A percentile compares a stretch with the other conserved stretches of the same genome.
Conservation (phyloP, 2,329 filamentous ascomycete genomes). For the Fusarium sp. region DNA sequence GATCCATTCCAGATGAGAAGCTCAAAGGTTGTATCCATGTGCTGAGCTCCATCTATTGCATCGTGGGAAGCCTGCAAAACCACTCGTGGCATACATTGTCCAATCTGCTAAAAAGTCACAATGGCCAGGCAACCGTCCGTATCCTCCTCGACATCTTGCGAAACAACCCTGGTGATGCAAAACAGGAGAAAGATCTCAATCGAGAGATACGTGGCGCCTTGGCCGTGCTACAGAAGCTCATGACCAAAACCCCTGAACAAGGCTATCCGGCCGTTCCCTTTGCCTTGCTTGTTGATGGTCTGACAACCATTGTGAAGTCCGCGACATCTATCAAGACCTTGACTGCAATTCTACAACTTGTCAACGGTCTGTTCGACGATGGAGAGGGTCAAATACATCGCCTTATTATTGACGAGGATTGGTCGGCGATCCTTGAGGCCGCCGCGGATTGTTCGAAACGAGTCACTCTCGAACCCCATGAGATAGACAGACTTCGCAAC, state of each 20-base stretch:
- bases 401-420: slow-evolving; percentile 72
- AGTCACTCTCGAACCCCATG: slow-evolving; percentile 36
- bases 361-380: slow-evolving; percentile 66
- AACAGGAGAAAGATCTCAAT: slow-evolving; percentile 61
- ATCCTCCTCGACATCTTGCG: slow-evolving; percentile 72
- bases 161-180: slow-evolving; percentile 56
- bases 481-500: slow-evolving; percentile 38
- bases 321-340: slow-evolving; percentile 58
- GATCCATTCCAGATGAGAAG: slow-evolving; percentile 71
- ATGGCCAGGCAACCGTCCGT: slow-evolving; percentile 75
- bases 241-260: slow-evolving; percentile 68
- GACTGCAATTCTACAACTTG: slow-evolving; percentile 60
- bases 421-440: slow-evolving; percentile 70
- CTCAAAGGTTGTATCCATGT: slow-evolving; percentile 75
- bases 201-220: slow-evolving; percentile 72
- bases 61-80: slow-evolving; percentile 69
- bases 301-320: slow-evolving; percentile 61
- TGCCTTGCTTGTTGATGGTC: slow-evolving; percentile 66
- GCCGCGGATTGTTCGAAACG: slow-evolving; percentile 64
- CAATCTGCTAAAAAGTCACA: slow-evolving; percentile 78
- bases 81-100: slow-evolving; percentile 76
- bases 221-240: slow-evolving; percentile 70
- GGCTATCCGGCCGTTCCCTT: slow-evolving; percentile 70
- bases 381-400: slow-evolving; percentile 63
- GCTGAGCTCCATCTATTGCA: slow-evolving; percentile 76